A percentile compares a stretch with the other conserved stretches of the same genome.
Conservation (phyloP, 2,329 filamentous ascomycete species). For the Talaromyces verruculosus region DNA sequence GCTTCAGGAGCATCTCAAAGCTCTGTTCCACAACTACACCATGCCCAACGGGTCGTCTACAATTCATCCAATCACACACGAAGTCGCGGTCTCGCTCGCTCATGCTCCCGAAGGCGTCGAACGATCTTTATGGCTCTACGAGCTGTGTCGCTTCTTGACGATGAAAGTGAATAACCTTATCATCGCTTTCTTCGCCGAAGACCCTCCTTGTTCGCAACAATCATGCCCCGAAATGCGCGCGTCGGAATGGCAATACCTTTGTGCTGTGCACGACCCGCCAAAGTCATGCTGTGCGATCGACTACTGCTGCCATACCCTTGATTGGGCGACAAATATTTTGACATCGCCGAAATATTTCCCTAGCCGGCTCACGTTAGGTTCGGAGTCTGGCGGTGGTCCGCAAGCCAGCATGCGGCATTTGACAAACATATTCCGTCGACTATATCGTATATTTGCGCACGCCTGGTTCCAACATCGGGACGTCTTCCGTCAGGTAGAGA, state of each 20-base stretch:
- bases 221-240: conserved; percentile 99
- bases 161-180: conserved; percentile 92
- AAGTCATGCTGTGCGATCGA: conserved; percentile 98
- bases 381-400: conserved; percentile 42
- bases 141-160: conserved; percentile 93
- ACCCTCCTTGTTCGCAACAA: conserved; percentile 78
- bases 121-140: conserved; percentile 91
- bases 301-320: conserved; percentile 97
- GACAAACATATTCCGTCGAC: conserved; percentile 88
- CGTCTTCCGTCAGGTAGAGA: conserved; percentile 93
- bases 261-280: conserved; percentile 92
- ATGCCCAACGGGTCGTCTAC: conserved; percentile 58
- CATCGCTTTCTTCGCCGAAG: conserved; percentile 87
- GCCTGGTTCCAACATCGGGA: conserved; percentile 97
- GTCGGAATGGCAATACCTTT: conserved; percentile 98
- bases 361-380: conserved; percentile 68
- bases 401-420: conserved; percentile 63
- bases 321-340: conserved; percentile 94
- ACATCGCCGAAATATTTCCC: conserved; percentile 95
- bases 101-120: conserved; percentile 79
- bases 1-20: conserved; percentile 93
- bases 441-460: conserved; percentile 96
- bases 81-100: conserved; percentile 72
- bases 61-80: conserved; percentile 70
- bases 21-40: conserved; percentile 81